Evolutionary conservation across 2,329 filamentous ascomycete genomes (phyloP).

Genomic region (Cercospora berteroae): DNA sequence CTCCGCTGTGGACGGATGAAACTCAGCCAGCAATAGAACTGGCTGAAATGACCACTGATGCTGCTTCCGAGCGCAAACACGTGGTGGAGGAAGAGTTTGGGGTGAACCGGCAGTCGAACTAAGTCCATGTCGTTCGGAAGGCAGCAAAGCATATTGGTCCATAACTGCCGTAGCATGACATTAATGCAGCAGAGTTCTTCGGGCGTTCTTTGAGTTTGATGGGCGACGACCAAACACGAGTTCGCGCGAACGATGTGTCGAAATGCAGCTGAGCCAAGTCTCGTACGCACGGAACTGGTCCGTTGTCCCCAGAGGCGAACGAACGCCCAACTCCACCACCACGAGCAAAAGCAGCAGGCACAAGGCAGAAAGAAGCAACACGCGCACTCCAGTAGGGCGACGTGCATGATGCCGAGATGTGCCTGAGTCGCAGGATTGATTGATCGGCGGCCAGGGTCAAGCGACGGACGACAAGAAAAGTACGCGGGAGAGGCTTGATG

Average conservation of each 20-base stretch:
- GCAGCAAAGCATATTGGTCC: neutral
- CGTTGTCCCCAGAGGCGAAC: neutral
- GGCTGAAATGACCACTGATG: neutral
- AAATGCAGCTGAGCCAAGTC: neutral
- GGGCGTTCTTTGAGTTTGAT: neutral
- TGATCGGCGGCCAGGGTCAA: neutral
- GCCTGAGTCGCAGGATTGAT: conserved; percentile 2
- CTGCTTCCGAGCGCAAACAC: neutral
- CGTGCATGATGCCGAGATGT: neutral
- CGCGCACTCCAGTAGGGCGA: neutral
- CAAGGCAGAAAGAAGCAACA: neutral
- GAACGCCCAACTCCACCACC: neutral
- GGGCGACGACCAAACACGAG: neutral
- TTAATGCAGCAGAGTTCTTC: neutral
- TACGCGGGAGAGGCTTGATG: neutral
- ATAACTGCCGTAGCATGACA: neutral
- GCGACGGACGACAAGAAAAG: neutral
- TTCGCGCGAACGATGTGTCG: neutral
- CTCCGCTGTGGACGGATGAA: neutral
- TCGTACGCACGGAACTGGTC: neutral
- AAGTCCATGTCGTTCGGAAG: neutral
- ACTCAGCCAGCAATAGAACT: neutral
- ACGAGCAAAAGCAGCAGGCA: neutral
- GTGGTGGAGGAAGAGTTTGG: neutral
- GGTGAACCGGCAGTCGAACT: neutral